Conservation (phyloP, 805 yeast genomes). For the Zygosaccharomyces lentus region DNA sequence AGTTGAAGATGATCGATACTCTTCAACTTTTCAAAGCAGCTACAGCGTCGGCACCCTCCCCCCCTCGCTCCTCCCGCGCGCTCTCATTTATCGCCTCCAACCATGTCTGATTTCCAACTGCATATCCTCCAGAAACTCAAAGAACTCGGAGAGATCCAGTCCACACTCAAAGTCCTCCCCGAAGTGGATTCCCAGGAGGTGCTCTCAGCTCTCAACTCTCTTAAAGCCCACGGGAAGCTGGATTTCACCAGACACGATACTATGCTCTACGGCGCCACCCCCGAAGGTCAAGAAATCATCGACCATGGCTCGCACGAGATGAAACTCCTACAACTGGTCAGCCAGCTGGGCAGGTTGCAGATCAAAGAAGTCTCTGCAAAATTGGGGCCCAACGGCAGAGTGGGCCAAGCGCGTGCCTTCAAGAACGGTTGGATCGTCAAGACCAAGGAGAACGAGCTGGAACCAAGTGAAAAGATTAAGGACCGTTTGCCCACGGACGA, state of each 20-base stretch:
- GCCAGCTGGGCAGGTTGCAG: constrained; percentile 73
- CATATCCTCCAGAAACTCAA: constrained; percentile 61
- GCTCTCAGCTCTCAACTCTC: constrained; percentile 81
- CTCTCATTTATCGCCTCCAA: neutral
- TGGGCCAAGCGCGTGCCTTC: constrained; percentile 97
- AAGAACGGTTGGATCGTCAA: constrained; percentile 95
- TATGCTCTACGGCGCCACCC: constrained; percentile 70
- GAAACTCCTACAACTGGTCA: constrained; percentile 71
- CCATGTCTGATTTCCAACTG: constrained; percentile 70
- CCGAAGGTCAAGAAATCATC: constrained; percentile 78
- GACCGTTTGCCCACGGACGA: constrained; percentile 45
- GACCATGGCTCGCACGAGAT: constrained; percentile 85
- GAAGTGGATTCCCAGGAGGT: constrained; percentile 57
- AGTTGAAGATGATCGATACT: neutral
- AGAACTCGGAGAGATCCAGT: constrained; percentile 56
- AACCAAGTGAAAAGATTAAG: constrained; percentile 49
- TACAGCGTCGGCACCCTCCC: neutral
- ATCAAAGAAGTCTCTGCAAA: constrained; percentile 65
- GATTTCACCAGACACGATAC: constrained; percentile 65
- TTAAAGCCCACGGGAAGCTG: constrained; percentile 80
- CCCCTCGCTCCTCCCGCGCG: neutral
- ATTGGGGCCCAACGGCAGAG: constrained; percentile 77
- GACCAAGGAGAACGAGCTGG: constrained; percentile 69
- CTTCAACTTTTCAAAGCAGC: neutral
- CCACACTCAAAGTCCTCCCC: constrained; percentile 67